phyloP scores from a whole-genome alignment of 768 basidiomycete genomes.

The Mycena rosella region DNA sequence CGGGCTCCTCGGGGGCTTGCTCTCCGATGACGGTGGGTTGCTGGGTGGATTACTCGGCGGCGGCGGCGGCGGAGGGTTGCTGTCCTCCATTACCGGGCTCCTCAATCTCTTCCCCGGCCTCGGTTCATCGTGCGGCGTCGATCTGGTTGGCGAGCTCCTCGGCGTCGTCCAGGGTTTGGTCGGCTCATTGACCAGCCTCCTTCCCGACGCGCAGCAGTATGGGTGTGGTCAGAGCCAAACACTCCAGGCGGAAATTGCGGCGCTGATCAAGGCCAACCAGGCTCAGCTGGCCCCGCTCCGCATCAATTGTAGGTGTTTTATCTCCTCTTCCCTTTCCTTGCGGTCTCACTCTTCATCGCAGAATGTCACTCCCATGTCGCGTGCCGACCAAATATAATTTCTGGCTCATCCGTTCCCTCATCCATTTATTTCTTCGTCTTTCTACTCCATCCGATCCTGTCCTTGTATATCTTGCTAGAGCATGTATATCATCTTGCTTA shows the following conservation, averaged over 20 bases:
- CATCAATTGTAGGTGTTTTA: not conserved
- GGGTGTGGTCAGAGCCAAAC: not conserved
- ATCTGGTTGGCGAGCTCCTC: conserved; percentile 23
- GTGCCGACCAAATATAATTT: too few species aligned
- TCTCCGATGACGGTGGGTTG: not conserved
- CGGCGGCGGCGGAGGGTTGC: conserved; percentile 2
- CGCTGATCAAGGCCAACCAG: conserved; percentile 20
- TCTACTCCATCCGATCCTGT: too few species aligned
- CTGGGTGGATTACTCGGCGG: conserved; percentile 12
- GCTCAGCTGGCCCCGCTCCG: conserved; percentile 10
- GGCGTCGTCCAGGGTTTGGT: conserved; percentile 22
- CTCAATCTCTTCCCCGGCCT: conserved; percentile 15
- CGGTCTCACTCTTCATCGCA: not conserved
- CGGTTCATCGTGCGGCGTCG: conserved; percentile 16
- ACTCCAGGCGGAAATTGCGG: conserved; percentile 7
- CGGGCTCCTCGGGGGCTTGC: not conserved
- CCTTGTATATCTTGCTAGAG: too few species aligned
- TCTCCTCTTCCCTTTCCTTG: not conserved
- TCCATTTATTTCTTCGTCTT: too few species aligned
- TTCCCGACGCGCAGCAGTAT: conserved; percentile 18
- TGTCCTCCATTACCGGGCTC: conserved; percentile 17
- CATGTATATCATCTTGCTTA: too few species aligned
- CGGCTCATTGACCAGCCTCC: not conserved
- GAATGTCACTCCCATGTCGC: not conserved
- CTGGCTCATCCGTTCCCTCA: too few species aligned